Evolutionary conservation across 83 land plant genomes (phyloP).

Genomic region (Picea abies): DNA sequence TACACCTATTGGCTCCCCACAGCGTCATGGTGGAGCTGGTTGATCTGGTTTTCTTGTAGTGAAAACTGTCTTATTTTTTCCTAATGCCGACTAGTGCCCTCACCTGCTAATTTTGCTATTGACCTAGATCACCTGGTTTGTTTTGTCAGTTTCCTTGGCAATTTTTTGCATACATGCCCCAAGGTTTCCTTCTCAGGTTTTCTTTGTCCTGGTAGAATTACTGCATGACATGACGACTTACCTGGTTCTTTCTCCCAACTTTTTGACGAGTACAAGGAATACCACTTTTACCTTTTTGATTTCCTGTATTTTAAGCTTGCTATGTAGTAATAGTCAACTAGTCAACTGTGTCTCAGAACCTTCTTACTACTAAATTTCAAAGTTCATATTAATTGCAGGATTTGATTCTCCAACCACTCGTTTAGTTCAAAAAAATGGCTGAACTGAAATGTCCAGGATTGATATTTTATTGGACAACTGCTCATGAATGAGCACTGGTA

Average conservation of each 20-base stretch:
- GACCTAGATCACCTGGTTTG: slow-evolving; percentile 6
- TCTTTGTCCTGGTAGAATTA: slow-evolving; percentile 2
- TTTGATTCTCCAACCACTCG: slow-evolving; percentile 2
- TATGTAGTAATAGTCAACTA: not conserved
- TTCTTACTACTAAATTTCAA: slow-evolving; percentile 4
- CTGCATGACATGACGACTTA: not conserved
- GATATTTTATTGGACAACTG: not conserved
- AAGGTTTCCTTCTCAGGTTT: not conserved
- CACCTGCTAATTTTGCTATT: slow-evolving; percentile 3
- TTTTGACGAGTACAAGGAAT: not conserved
- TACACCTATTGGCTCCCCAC: slow-evolving; percentile 38
- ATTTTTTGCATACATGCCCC: slow-evolving; percentile 14
- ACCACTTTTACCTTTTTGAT: not conserved
- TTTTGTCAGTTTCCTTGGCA: slow-evolving; percentile 2
- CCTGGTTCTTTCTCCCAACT: not conserved
- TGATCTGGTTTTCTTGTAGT: not conserved
- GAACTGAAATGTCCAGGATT: not conserved
- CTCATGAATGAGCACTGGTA: not conserved
- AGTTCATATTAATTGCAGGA: slow-evolving; percentile 7
- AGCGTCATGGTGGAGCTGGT: slow-evolving; percentile 24
- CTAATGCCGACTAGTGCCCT: not conserved
- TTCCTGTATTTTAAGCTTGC: slow-evolving; percentile 12
- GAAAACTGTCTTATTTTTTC: not conserved
- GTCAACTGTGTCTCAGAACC: not conserved
- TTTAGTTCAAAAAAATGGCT: slow-evolving; percentile 2